Evolutionary conservation across 805 yeast species (phyloP).

Genomic region (Sungouiella blattae): DNA sequence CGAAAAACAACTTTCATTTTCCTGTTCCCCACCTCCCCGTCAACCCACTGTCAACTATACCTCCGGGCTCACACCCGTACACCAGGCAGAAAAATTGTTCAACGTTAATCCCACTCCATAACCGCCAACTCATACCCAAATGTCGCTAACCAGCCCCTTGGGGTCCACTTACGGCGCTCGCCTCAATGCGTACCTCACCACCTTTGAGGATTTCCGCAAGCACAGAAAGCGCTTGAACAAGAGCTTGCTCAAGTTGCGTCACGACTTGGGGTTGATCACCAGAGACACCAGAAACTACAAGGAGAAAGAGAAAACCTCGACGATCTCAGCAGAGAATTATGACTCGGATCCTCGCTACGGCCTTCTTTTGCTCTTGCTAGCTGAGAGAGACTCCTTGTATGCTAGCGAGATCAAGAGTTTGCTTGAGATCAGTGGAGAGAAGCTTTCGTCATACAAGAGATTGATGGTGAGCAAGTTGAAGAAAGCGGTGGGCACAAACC

Average conservation of each 20-base stretch:
- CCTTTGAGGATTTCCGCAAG: constrained; percentile 65
- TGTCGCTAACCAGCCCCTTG: constrained; percentile 12
- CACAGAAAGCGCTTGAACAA: constrained; percentile 63
- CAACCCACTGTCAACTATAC: too few species aligned
- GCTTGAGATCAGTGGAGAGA: constrained; percentile 51
- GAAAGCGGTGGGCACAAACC: constrained; percentile 49
- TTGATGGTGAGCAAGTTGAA: constrained; percentile 62
- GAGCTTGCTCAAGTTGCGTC: constrained; percentile 61
- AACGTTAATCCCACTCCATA: too few species aligned
- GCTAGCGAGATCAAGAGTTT: constrained; percentile 60
- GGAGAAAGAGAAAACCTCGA: constrained; percentile 44
- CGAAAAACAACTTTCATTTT: too few species aligned
- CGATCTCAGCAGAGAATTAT: constrained; percentile 48
- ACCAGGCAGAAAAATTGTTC: too few species aligned
- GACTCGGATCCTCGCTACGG: constrained; percentile 51
- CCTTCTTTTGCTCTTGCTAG: constrained; percentile 55
- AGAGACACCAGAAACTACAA: constrained; percentile 64
- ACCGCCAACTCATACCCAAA: constrained; percentile 1
- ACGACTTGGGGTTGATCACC: constrained; percentile 57
- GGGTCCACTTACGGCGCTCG: constrained; percentile 51
- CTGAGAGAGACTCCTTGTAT: constrained; percentile 73
- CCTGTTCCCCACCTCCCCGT: too few species aligned
- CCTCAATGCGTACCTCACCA: constrained; percentile 56
- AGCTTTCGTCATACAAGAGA: constrained; percentile 43
- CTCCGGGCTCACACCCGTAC: constrained; percentile 7